These are phyloP conservation scores for Prunus kanzakura DNA, from an alignment of 306 rosid genomes.

Conservation along the genomic window DNA sequence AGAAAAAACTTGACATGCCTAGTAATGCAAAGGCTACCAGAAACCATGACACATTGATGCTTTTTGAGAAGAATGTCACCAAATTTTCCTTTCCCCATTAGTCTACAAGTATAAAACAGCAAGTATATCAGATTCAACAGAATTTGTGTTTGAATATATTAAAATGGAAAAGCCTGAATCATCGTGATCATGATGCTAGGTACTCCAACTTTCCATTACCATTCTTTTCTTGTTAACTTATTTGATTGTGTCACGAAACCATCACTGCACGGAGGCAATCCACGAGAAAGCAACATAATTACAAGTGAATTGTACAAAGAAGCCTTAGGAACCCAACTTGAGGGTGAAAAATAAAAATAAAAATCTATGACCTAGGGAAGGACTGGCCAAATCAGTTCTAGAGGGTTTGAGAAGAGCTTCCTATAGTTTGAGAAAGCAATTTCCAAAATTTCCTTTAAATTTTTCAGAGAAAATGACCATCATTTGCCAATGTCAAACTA, in stretches of 20 bases:
- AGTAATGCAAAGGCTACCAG: slow-evolving; percentile 4
- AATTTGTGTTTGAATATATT: not conserved
- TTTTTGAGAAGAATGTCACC: not conserved
- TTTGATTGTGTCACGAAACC: no score
- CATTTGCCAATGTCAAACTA: not conserved
- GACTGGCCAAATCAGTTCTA: not conserved
- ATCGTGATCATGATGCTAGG: not conserved
- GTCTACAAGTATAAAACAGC: not conserved
- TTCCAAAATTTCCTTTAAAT: not conserved
- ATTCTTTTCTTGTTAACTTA: not conserved
- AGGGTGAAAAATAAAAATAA: not conserved
- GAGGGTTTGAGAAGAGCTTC: not conserved
- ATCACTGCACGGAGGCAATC: not conserved
- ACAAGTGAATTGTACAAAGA: not conserved
- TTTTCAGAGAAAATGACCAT: not conserved
- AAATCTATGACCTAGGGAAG: not conserved
- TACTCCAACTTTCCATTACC: not conserved
- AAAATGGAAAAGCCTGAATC: not conserved
- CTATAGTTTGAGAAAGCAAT: not conserved
- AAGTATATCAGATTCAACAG: not conserved
- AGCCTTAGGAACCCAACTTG: not conserved
- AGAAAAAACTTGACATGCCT: slow-evolving; percentile 9
- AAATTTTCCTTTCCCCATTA: slow-evolving; percentile 1
- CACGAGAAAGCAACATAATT: not conserved
- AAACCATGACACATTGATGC: not conserved